Evolutionary conservation across 2,329 filamentous ascomycete species (phyloP), one percentile per base, ranked within the genome.

Genomic region (Geosmithia morbida): DNA sequence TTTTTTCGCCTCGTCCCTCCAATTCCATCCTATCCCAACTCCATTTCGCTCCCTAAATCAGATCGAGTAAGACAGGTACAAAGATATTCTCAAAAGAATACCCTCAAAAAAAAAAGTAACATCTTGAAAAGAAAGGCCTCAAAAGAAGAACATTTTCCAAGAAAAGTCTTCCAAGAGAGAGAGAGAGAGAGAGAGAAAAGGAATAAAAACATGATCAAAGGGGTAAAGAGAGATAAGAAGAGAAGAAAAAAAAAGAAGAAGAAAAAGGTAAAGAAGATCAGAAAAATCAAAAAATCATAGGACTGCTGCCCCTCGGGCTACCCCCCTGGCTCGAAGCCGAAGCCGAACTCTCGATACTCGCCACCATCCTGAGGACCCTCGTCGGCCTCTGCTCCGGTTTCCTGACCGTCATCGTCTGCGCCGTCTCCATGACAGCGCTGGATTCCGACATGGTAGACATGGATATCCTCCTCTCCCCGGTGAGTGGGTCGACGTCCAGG

Each of bases 281-380:
- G 11, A 16, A 37, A 3, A 37, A 37, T 18, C 3, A 33, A 19
- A 13, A 40, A n/a, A n/a, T n/a, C 29, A 30, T 3, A 16, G 33
- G 33, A 37, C 46, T 43, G 41, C 43, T 33, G 26, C 43, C 10
- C 44, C 26, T 42, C 16, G 46, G 49, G 17, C 49, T 50, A 11
- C 26, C 26, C 13, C 40, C 41, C 14, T 19, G 43, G 22, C 47
- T 37, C 5, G 33, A 37, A 16, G 3, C 48, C n/a, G n/a, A n/a
- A 51, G 67, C 73, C 47, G 60, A 58, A 33, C 58, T 66, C 65
- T 79, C 75, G 50, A 79, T 66, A 49, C 62, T 68, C 54, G 78
- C 67, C 40, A 79, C 73, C 72, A 79, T 76, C 43, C 68, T 65
- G 44, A 75, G 57, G 26, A 65, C 49, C 59, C 59, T 20, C 19